Conservation (phyloP, 129 eudicot species). For the Chrysanthemum seticuspe region DNA sequence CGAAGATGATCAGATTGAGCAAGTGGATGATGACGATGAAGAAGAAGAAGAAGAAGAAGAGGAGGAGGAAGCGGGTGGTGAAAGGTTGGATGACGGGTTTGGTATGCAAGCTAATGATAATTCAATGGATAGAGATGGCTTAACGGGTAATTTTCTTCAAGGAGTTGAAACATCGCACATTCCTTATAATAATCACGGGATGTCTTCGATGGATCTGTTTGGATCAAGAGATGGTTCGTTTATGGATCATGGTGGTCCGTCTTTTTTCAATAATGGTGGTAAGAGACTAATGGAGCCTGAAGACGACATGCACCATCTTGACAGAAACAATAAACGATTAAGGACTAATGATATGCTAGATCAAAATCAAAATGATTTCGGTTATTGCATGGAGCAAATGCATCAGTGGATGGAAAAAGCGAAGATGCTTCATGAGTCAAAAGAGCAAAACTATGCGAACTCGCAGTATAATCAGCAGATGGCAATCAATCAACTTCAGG, state of each 20-base stretch:
- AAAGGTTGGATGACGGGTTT: constrained; percentile 45
- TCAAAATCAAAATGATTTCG: constrained; percentile 46
- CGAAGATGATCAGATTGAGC: constrained; percentile 39
- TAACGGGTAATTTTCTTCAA: constrained; percentile 59
- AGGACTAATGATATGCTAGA: constrained; percentile 56
- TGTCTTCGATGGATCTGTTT: constrained; percentile 43
- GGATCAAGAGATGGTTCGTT: constrained; percentile 42
- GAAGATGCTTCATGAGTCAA: constrained; percentile 39
- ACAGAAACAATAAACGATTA: constrained; percentile 51
- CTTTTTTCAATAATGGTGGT: constrained; percentile 43
- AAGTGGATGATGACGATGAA: constrained; percentile 38
- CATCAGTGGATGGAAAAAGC: constrained; percentile 47
- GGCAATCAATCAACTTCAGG: constrained; percentile 42
- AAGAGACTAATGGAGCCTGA: constrained; percentile 71
- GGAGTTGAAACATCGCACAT: constrained; percentile 47
- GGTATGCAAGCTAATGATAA: constrained; percentile 39
- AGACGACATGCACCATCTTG: constrained; percentile 35
- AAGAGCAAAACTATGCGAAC: constrained; percentile 38
- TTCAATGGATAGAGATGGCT: constrained; percentile 46
- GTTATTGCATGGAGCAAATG: constrained; percentile 51
- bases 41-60: constrained; percentile 44
- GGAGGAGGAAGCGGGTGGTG: constrained; percentile 36
- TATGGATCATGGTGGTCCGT: constrained; percentile 39
- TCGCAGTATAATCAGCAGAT: constrained; percentile 42
- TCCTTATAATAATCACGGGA: constrained; percentile 42